phyloP scores from a whole-genome alignment of 306 rosid genomes.

The Notholithocarpus densiflorus region DNA sequence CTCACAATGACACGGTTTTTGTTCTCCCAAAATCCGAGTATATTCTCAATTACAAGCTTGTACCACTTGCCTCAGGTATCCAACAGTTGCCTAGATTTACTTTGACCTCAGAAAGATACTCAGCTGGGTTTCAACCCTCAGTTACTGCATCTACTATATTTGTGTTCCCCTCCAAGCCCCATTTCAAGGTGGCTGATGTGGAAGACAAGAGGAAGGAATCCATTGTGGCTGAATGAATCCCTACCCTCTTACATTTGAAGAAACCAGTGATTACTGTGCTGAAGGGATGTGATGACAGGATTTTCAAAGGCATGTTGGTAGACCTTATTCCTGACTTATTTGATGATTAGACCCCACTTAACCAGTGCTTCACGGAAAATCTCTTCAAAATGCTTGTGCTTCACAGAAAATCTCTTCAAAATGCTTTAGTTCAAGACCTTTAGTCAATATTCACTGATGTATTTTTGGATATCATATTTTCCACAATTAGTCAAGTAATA shows the following conservation, averaged over 20 bases:
- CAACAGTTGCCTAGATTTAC: slow-evolving; percentile 78
- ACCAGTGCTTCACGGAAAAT: no score
- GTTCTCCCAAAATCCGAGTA: slow-evolving; percentile 87
- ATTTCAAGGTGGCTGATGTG: slow-evolving; percentile 44
- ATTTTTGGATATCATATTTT: no score
- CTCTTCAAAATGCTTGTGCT: no score
- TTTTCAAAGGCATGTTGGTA: no score
- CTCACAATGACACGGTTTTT: slow-evolving; percentile 64
- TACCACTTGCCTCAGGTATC: slow-evolving; percentile 78
- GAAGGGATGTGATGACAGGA: no score
- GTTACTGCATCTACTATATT: slow-evolving; percentile 49
- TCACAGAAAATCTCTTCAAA: no score
- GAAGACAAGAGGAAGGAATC: slow-evolving; percentile 46
- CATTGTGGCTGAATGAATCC: slow-evolving; percentile 43
- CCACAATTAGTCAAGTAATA: no score
- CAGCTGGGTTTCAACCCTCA: slow-evolving; percentile 68
- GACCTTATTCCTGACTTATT: no score
- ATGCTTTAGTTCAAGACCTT: no score
- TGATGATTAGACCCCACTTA: no score
- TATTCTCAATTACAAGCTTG: slow-evolving; percentile 77
- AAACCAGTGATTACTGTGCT: background rate
- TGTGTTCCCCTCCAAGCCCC: slow-evolving; percentile 84
- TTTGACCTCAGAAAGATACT: slow-evolving; percentile 72
- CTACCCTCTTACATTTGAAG: slow-evolving; percentile 4
- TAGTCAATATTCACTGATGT: no score